Base-by-base conservation (phyloP, 2,329 filamentous ascomycete genomes). In the Aspergillus nomiae region DNA sequence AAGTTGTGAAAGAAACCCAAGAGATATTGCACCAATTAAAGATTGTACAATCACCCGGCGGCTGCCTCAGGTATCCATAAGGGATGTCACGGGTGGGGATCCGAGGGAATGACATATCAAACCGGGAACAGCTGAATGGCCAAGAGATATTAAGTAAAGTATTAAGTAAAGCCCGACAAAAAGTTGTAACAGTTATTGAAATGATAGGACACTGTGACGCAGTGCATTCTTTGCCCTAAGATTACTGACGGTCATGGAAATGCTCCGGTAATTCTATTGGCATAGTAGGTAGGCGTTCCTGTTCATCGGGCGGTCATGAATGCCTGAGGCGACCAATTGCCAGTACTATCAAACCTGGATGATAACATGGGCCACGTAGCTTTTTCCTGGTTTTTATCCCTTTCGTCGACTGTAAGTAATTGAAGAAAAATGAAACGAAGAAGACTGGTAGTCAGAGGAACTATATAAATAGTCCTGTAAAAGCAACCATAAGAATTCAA, bases 11-110 rank as follows among this genome's bases (percentile, higher is more conserved):
- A 34, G 41, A 41, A 45, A 28, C 51, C 30, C 34, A 54, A 45
- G 32, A 59, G 53, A 60, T 62, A 21, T 53, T 58, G 50, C 56
- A 53, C 60, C 63, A 59, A 62, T 64, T 46, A 59, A 30, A 32
- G 45, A n/a, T 30, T 1, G 28, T 19, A 32, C 28, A 51, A 32
- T 51, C 48, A 51, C 34, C 19, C 45, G 30, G 21, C 6, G 38
- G 28, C 34, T 50, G 56, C 46, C 56, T 62, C 48, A 57, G 54
- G 46, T 41, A 34, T 50, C 30, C 43, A 41, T 41, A n/a, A 55
- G 21, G 56, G 36, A 54, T 55, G 38, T 16, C 26, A 21, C 16
- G 51, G 28, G 46, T 30, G 53, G 26, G 38, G 59, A 56, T 55
- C 51, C 55, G 51, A 38, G 43, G 36, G 26, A 38, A 32, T 51